Conservation (phyloP, 306 rosid species). For the Cyclanthera cordifolia region DNA sequence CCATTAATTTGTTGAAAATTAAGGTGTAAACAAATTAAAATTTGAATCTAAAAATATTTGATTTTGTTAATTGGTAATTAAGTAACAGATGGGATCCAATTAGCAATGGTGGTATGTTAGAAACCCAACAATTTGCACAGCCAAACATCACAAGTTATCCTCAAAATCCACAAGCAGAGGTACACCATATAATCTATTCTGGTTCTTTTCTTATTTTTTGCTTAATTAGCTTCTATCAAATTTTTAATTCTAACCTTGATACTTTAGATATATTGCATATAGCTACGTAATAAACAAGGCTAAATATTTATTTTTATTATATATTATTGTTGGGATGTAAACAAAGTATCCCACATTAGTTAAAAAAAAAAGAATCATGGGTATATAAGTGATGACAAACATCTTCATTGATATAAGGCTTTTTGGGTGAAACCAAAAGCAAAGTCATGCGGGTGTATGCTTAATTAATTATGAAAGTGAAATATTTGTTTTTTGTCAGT, state of each 20-base stretch:
- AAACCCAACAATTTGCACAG: conserved; percentile 41
- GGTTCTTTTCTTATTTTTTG: neutral
- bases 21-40: neutral
- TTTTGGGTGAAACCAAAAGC: too few species aligned
- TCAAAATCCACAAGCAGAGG: conserved; percentile 42
- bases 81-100: conserved; percentile 83
- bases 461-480: neutral
- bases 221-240: neutral
- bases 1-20: neutral
- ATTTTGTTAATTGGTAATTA: conserved; percentile 3
- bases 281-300: neutral
- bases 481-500: neutral
- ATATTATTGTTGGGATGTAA: too few species aligned
- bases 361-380: too few species aligned
- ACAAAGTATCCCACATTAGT: too few species aligned
- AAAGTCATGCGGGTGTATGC: too few species aligned
- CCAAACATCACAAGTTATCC: conserved; percentile 56
- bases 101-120: conserved; percentile 31
- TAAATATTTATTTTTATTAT: too few species aligned
- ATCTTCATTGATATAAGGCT: too few species aligned
- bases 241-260: neutral
- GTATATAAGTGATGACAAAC: too few species aligned
- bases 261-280: neutral
- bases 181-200: neutral
- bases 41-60: neutral